A percentile compares a stretch with the other conserved stretches of the same genome.
These are phyloP conservation scores for Nissolia schottii DNA, from an alignment of 306 rosid genomes.

Conservation along the genomic window DNA sequence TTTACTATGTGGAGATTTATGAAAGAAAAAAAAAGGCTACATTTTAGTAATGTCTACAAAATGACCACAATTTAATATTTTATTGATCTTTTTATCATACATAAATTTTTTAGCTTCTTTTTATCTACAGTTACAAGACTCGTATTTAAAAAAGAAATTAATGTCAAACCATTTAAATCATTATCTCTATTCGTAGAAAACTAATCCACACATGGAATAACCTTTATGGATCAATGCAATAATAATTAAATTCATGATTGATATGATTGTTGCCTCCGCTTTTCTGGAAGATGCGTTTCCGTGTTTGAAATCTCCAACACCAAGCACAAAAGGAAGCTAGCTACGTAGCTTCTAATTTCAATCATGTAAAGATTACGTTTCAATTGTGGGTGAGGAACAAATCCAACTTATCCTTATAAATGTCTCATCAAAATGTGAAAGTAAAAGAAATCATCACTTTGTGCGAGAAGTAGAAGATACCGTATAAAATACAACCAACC, in stretches of 20 bases:
- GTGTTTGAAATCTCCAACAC: constrained; percentile 24
- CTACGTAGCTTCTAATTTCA: neutral
- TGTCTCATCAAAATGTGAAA: neutral
- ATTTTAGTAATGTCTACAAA: too few relatives aligned
- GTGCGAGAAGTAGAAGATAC: neutral
- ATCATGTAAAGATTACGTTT: neutral
- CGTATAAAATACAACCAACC: neutral
- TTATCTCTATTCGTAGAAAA: neutral
- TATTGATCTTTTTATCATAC: too few relatives aligned
- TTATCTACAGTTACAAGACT: too few relatives aligned
- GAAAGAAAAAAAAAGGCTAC: too few relatives aligned
- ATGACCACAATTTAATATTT: too few relatives aligned
- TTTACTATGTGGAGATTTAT: too few relatives aligned
- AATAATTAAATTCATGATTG: neutral
- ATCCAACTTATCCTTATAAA: neutral
- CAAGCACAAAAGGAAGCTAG: neutral
- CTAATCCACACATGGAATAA: neutral
- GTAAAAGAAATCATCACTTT: neutral
- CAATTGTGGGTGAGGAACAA: neutral
- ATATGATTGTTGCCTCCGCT: neutral
- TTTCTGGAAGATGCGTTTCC: constrained; percentile 13
- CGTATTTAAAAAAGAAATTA: too few relatives aligned
- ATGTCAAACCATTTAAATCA: too few relatives aligned
- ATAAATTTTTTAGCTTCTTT: too few relatives aligned
- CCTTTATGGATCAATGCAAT: neutral